These are phyloP conservation scores for Rhodamnia argentea DNA, from an alignment of 345 rosid genomes.

Conservation along the genomic window DNA sequence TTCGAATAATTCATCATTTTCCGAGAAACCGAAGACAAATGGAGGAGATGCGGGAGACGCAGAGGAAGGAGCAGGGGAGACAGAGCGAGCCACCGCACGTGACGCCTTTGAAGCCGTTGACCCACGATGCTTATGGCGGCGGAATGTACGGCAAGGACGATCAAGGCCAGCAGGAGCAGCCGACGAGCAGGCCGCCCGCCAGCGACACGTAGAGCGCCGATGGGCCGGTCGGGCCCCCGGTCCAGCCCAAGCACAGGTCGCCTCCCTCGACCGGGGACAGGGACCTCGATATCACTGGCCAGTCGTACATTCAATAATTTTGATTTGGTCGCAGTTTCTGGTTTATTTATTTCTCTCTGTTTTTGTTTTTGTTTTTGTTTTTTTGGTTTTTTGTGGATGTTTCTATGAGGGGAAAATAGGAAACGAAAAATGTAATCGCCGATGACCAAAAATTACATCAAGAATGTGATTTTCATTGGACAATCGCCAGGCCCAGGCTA, in stretches of 20 bases:
- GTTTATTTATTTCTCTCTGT: background rate
- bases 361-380: background rate
- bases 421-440: background rate
- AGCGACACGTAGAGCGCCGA: constrained; percentile 61
- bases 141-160: constrained; percentile 48
- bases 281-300: constrained; percentile 57
- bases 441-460: background rate
- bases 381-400: background rate
- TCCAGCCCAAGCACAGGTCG: constrained; percentile 29
- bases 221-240: constrained; percentile 25
- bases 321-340: background rate
- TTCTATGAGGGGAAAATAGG: background rate
- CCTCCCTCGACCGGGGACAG: constrained; percentile 54
- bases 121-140: constrained; percentile 54
- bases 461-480: background rate
- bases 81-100: constrained; percentile 28
- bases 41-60: constrained; percentile 22
- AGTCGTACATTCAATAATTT: constrained; percentile 49
- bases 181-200: constrained; percentile 24
- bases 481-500: constrained; percentile 18
- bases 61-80: background rate
- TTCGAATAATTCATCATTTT: no score
- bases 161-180: constrained; percentile 7
- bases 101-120: constrained; percentile 39
- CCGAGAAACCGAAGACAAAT: background rate